Base-by-base conservation (phyloP, 2,329 filamentous ascomycete genomes). In the Colletotrichum musicola region DNA sequence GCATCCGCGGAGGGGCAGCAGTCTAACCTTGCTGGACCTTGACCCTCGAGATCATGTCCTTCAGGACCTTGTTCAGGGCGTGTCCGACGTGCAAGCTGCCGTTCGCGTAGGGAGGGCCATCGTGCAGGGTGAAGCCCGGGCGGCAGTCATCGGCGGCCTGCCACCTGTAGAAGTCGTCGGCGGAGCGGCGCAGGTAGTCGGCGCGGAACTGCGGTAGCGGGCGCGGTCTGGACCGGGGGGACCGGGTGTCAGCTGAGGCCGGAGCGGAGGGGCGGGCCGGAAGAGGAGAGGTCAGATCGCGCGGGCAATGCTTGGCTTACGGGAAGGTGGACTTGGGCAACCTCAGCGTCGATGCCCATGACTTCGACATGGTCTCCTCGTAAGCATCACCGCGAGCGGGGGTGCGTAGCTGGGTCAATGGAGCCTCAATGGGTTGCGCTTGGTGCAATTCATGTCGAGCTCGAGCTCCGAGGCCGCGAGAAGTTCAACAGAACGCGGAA, bases 31-130 rank as follows among this genome's bases (percentile, higher is more conserved):
- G 87, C 69, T 93, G 89, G 69, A 98, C 83, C 81, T 97, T 90
- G 70, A 92, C 90, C 47, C 96, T 89, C 73, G 94, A 86, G 70
- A 97, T 93, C 75, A 98, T 93, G 80, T 99, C 96, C 83, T 99
- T 99, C 68, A 97, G 85, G 73, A 98, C 92, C 82, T 99, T 99
- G 81, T 99, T 99, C 77, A 99, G 84, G 42, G 96, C 94, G 84
- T 99, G 96, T 3, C 96, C 96, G 69, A 97, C 90, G 76, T 99
- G 96, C 10, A 99, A 87, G 51, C 87, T 88, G 14, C 96, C 96
- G 81, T 99, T 99, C 71, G 96, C 96, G 78, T 98, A 99, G 0
- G 96, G 96, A 0, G 96, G 96, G 0, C 96, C 96, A 89, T 99
- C 96, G 77, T 98, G 96, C 9, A 99, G 85, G 2, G 94, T 84